Evolutionary conservation across 768 basidiomycete genomes (phyloP), one percentile per base, ranked within the genome.

Genomic region (Mycena latifolia): DNA sequence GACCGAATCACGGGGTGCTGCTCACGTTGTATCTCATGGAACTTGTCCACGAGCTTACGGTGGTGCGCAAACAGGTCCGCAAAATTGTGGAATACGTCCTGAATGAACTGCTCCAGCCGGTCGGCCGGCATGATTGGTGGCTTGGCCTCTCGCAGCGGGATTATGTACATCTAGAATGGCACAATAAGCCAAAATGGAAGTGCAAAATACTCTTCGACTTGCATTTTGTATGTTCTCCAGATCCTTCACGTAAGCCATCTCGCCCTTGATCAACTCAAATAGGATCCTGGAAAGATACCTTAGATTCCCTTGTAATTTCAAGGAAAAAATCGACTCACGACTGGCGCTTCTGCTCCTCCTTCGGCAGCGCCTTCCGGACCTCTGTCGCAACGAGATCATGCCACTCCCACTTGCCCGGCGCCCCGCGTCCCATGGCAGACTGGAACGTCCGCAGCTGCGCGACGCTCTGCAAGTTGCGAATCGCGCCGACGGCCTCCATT

Each of bases 201-300:
- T 35, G 60, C 46, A 5, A 37, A 57, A 31, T 35, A 41, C 6
- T 47, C n/a, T 17, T 14, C 7, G 24, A 71, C 88, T 17, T 72
- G 94, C 95, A 67, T 82, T 82, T 65, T 92, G 89, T 43, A 98
- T 91, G 61, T 90, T 92, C 77, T 95, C 93, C 63, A 98, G 77
- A 82, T 98, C 95, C 71, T 90, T 93, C 29, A 97, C 96, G 73
- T 96, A 98, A 24, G 89, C 89, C 94, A 97, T 97, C 77, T 98
- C 95, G 65, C 93, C 93, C 77, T 97, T 94, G 77, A 98, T 97
- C 66, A 97, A 76, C 80, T 98, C 95, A 72, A 96, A 98, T 57
- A 97, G 95, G 71, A 95, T 89, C 48, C 94, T 95, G 70, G 17
- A 29, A 5, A 54, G 3, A 46, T 7, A 35, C 33, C 14, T 35